Base-by-base conservation (phyloP, 768 basidiomycete genomes). In the Lentinula aciculospora region DNA sequence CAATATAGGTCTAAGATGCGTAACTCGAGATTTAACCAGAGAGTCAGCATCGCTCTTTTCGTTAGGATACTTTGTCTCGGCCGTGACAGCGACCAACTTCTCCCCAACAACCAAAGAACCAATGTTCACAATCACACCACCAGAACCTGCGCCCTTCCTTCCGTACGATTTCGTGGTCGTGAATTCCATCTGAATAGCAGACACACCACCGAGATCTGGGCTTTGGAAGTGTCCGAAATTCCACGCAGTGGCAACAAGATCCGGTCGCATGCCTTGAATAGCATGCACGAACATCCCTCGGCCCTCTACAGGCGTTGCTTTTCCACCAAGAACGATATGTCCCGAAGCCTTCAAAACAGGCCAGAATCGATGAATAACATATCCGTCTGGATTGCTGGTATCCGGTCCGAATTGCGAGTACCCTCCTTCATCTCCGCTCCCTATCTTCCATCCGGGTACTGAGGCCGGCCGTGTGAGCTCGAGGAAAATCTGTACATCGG, bases 261-360 rank as follows among this genome's bases (percentile, higher is more conserved):
- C 91, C 49, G 96, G 94, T 7, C 94, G 83, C 93, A 99, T 96
- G 69, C 96, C 97, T 69, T 98, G 96, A 69, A 98, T 97, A 45
- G 96, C 96, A 70, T 96, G 92, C 19, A 95, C 81, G 70, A 96
- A 85, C 88, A 94, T 91, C 28, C 92, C 92, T 36, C 80, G 74
- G 44, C 89, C 90, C 31, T 80, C 69, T 56, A 83, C 72, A 7
- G 75, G 49, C 56, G 74, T 72, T 5, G 86, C 86, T 58, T 81
- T 72, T 44, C 90, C 91, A 31, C 84, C 80, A 61, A 75, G 69
- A 48, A 89, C 81, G 69, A 95, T 66, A 62, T 83, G 80, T 4
- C 95, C 95, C 25, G 77, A 75, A 17, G 79, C 81, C 29, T 71
- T 65, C 62, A 79, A 77, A 37, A 83, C 79, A 13, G 94, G 94